Evolutionary conservation across 2,329 filamentous ascomycete genomes (phyloP).

Genomic region (Cladophialophora exuberans): DNA sequence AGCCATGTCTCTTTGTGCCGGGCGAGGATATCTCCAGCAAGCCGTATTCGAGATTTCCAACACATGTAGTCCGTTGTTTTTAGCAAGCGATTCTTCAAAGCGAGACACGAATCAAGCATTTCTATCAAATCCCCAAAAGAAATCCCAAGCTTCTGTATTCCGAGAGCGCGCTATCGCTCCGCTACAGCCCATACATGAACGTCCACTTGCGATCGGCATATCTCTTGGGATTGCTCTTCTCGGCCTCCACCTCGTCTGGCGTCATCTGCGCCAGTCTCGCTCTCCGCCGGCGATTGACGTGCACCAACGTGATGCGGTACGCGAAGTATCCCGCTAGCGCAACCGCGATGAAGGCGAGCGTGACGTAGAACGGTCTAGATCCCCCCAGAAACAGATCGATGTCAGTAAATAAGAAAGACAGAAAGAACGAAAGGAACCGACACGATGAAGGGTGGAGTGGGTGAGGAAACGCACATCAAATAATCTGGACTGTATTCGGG

Average conservation of each 20-base stretch:
- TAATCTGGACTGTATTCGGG: conserved; percentile 40
- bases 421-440: neutral
- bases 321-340: conserved; percentile 39
- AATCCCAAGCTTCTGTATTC: too few relatives aligned
- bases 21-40: too few relatives aligned
- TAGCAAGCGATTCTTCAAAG: too few relatives aligned
- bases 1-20: too few relatives aligned
- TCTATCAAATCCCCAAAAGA: too few relatives aligned
- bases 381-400: neutral
- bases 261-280: conserved; percentile 31
- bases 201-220: conserved; percentile 38
- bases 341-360: conserved; percentile 37
- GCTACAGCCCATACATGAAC: conserved; percentile 37
- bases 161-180: too few relatives aligned
- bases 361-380: conserved; percentile 39
- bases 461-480: conserved; percentile 18
- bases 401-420: neutral
- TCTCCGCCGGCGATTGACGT: conserved; percentile 34
- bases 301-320: conserved; percentile 36
- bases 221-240: conserved; percentile 20
- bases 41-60: too few relatives aligned
- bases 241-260: conserved; percentile 30
- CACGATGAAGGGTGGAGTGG: too few relatives aligned
- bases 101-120: too few relatives aligned
- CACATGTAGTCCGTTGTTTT: too few relatives aligned